phyloP scores from a whole-genome alignment of 305 asterid species.

The Rubia occidens region DNA sequence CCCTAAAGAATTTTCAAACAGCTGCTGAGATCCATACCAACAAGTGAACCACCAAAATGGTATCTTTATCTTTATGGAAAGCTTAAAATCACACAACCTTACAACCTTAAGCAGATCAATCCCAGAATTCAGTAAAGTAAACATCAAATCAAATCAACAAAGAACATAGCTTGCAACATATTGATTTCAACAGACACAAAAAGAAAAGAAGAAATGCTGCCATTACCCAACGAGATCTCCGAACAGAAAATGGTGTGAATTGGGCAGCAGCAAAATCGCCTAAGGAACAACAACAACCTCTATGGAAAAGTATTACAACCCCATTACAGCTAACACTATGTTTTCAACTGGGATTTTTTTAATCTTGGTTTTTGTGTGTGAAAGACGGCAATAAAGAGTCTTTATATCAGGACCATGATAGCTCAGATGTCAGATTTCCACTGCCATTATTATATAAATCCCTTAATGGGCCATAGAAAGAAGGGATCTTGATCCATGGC shows the following conservation, averaged over 20 bases:
- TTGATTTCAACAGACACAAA: neutral
- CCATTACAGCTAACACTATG: neutral
- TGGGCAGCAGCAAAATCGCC: constrained; percentile 10
- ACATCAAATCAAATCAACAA: neutral
- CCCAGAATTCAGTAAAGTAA: neutral
- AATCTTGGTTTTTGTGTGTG: neutral
- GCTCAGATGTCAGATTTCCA: neutral
- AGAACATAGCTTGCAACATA: constrained; percentile 1
- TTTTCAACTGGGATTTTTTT: constrained; percentile 10
- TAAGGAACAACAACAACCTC: neutral
- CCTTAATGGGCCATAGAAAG: neutral
- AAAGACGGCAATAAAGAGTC: neutral
- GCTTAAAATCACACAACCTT: neutral
- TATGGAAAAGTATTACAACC: neutral
- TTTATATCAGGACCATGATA: neutral
- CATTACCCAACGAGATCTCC: neutral
- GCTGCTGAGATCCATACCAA: constrained; percentile 4
- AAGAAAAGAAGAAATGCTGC: neutral
- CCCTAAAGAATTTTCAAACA: neutral
- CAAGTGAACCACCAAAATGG: neutral
- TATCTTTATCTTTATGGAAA: neutral
- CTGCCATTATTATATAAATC: neutral
- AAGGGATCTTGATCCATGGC: constrained; percentile 4
- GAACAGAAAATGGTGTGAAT: neutral
- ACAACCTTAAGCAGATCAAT: neutral